Conservation (phyloP, 352 stramenopile genomes). For the Phytophthora citrophthora region DNA sequence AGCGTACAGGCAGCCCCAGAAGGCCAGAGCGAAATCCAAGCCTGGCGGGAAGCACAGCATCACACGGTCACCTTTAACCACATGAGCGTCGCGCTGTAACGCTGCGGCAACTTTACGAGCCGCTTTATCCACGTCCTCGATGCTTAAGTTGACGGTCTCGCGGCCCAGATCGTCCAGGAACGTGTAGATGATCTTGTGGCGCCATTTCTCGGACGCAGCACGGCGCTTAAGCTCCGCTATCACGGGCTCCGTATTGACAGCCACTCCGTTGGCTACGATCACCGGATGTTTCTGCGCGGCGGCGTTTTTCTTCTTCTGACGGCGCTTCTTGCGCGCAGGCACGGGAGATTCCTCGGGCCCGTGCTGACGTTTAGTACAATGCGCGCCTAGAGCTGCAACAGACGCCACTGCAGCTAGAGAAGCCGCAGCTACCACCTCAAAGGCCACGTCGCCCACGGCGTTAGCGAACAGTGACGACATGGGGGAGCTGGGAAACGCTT, state of each 20-base stretch:
- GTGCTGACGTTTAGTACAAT: slow-evolving; percentile 40
- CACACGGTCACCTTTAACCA: slow-evolving; percentile 72
- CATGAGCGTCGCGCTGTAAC: slow-evolving; percentile 54
- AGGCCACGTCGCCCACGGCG: slow-evolving; percentile 45
- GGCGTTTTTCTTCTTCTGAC: slow-evolving; percentile 28
- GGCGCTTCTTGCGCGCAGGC: slow-evolving; percentile 43
- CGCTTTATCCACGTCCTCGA: slow-evolving; percentile 67
- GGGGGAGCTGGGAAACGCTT: slow-evolving; percentile 4
- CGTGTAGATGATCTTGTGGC: slow-evolving; percentile 81
- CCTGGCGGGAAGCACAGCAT: slow-evolving; percentile 81
- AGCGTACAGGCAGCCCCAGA: slow-evolving; percentile 84
- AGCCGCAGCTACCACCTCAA: slow-evolving; percentile 57
- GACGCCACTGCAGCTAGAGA: slow-evolving; percentile 53
- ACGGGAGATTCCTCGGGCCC: not conserved
- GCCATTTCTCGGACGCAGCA: slow-evolving; percentile 43
- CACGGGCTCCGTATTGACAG: slow-evolving; percentile 42
- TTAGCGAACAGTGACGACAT: slow-evolving; percentile 46
- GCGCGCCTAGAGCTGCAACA: slow-evolving; percentile 38
- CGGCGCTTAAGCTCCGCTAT: slow-evolving; percentile 61
- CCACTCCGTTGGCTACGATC: slow-evolving; percentile 42
- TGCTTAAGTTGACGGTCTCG: slow-evolving; percentile 73
- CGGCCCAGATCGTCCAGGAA: slow-evolving; percentile 79
- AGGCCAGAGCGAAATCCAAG: slow-evolving; percentile 77
- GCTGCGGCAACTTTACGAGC: slow-evolving; percentile 68
- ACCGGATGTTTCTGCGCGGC: slow-evolving; percentile 19